phyloP scores from a whole-genome alignment of 148 eudicot genomes.

The Rhododendron ferrugineum region DNA sequence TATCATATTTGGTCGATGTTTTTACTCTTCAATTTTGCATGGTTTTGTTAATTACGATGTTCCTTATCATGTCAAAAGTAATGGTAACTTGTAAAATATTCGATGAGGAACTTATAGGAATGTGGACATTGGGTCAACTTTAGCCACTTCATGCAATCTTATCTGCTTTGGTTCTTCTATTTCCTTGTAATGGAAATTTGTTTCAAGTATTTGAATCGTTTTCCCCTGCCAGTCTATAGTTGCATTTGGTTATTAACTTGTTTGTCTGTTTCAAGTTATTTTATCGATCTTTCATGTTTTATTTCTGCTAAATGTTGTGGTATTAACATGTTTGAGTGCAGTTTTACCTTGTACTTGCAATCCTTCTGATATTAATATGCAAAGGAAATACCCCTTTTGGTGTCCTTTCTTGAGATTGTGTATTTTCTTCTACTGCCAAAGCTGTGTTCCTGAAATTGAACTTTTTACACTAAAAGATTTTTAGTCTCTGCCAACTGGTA shows the following conservation, averaged over 20 bases:
- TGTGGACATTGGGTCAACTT: not conserved
- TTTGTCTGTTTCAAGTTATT: not conserved
- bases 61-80: not conserved
- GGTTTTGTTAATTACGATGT: not conserved
- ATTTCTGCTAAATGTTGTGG: not conserved
- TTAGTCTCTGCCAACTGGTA: not conserved
- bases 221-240: not conserved
- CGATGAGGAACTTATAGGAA: not conserved
- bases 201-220: not conserved
- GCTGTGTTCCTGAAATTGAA: not conserved
- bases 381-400: not conserved
- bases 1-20: not conserved
- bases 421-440: not conserved
- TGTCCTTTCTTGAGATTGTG: not conserved
- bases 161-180: not conserved
- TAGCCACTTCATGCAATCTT: not conserved
- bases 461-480: not conserved
- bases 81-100: not conserved
- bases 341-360: not conserved
- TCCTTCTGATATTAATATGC: not conserved
- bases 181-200: not conserved
- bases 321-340: not conserved
- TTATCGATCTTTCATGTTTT: not conserved
- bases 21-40: not conserved
- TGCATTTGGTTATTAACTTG: not conserved